Conservation (phyloP, 768 basidiomycete species). For the Lactarius akahatsu region DNA sequence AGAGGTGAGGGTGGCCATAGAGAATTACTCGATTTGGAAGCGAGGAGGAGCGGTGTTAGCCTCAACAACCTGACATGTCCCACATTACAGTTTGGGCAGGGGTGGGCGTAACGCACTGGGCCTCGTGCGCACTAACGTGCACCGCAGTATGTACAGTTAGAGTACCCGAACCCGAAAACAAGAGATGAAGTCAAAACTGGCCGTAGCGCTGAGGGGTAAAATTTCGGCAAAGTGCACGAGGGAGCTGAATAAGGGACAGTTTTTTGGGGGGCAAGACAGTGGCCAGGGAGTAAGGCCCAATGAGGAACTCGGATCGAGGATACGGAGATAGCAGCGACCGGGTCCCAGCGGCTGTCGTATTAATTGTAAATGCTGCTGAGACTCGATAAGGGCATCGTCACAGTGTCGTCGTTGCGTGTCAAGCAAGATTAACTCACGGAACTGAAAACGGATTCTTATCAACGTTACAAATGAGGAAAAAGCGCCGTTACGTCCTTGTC, state of each 20-base stretch:
- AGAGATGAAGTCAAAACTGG: background rate
- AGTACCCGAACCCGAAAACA: background rate
- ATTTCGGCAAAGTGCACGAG: background rate
- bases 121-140: background rate
- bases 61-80: background rate
- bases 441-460: slow-evolving; percentile 1
- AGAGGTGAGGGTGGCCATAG: background rate
- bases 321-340: slow-evolving; percentile 16
- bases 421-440: slow-evolving; percentile 2
- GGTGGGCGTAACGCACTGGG: background rate
- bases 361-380: background rate
- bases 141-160: background rate
- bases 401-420: background rate
- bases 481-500: background rate
- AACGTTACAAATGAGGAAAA: background rate
- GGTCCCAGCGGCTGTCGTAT: slow-evolving; percentile 4
- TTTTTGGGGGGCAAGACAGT: background rate
- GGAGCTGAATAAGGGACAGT: background rate
- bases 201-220: background rate
- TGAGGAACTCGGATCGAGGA: background rate
- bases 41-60: background rate
- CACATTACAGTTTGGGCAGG: background rate
- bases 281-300: background rate
- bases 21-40: background rate
- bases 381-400: background rate